These are phyloP conservation scores for Diphasiastrum complanatum DNA, from an alignment of 83 land plant genomes.

Conservation along the genomic window DNA sequence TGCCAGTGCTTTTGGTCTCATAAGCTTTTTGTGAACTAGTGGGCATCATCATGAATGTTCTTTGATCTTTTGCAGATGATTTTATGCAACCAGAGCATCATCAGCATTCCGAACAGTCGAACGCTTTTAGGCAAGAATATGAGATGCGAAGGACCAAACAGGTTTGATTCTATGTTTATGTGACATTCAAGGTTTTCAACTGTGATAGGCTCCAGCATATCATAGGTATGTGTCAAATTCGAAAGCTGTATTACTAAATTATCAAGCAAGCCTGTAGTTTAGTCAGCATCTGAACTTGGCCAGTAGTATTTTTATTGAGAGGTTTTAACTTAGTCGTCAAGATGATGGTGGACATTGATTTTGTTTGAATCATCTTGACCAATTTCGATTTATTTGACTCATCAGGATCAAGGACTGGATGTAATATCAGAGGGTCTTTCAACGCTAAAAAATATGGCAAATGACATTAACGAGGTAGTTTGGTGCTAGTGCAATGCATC, in stretches of 20 bases:
- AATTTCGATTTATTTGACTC: too few species aligned
- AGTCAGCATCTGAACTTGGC: too few species aligned
- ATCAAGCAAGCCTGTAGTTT: too few species aligned
- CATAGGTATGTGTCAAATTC: too few species aligned
- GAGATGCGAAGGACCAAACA: conserved; percentile 73
- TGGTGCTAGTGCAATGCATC: not conserved
- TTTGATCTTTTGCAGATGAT: conserved; percentile 43
- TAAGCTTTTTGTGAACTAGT: not conserved
- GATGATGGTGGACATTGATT: too few species aligned
- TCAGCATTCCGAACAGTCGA: conserved; percentile 64
- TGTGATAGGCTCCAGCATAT: not conserved
- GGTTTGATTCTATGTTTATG: conserved; percentile 18
- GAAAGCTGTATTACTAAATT: too few species aligned
- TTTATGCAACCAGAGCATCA: conserved; percentile 52
- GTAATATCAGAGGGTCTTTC: conserved; percentile 71
- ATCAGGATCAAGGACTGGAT: conserved; percentile 90
- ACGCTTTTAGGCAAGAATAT: conserved; percentile 62
- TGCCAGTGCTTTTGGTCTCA: not conserved
- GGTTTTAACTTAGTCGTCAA: too few species aligned
- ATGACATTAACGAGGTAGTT: conserved; percentile 83
- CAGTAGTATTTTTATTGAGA: too few species aligned
- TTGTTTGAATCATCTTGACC: too few species aligned
- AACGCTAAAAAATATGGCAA: conserved; percentile 86
- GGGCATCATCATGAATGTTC: not conserved
- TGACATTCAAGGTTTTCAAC: not conserved